A percentile compares a stretch with the other conserved stretches of the same genome.
These are phyloP conservation scores for Globisporangium radiosum DNA, from an alignment of 352 stramenopile genomes.

Conservation along the genomic window DNA sequence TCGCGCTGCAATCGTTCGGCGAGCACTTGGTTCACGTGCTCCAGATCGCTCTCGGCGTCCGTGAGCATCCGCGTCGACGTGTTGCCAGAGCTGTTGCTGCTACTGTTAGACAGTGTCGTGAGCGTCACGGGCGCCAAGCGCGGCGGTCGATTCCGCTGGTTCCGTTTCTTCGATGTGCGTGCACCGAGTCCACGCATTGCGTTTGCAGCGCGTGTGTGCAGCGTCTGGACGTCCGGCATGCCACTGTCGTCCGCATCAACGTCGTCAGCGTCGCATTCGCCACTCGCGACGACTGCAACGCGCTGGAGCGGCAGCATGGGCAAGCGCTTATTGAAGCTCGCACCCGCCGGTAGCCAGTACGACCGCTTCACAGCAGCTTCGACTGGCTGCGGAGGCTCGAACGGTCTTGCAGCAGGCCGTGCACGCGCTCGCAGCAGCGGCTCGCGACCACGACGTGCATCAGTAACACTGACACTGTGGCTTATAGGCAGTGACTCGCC, in stretches of 20 bases:
- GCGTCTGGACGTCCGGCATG: neutral
- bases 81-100: neutral
- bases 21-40: constrained; percentile 5
- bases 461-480: neutral
- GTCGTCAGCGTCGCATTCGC: constrained; percentile 4
- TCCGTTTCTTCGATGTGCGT: constrained; percentile 36
- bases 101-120: neutral
- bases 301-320: constrained; percentile 25
- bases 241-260: constrained; percentile 2
- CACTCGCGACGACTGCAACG: neutral
- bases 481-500: too few species aligned
- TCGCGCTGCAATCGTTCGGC: constrained; percentile 26
- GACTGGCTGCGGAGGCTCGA: neutral
- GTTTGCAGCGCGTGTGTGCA: neutral
- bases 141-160: constrained; percentile 36
- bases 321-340: constrained; percentile 33
- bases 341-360: constrained; percentile 62
- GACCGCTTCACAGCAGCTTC: constrained; percentile 39
- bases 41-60: constrained; percentile 6
- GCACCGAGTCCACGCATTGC: neutral
- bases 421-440: too few species aligned
- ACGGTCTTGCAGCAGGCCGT: too few species aligned
- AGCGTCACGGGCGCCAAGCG: constrained; percentile 28
- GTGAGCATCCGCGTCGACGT: neutral
- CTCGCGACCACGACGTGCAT: too few species aligned